These are phyloP conservation scores for Talaromyces pinophilus DNA, from an alignment of 2,329 filamentous ascomycete genomes.

Conservation along the genomic window DNA sequence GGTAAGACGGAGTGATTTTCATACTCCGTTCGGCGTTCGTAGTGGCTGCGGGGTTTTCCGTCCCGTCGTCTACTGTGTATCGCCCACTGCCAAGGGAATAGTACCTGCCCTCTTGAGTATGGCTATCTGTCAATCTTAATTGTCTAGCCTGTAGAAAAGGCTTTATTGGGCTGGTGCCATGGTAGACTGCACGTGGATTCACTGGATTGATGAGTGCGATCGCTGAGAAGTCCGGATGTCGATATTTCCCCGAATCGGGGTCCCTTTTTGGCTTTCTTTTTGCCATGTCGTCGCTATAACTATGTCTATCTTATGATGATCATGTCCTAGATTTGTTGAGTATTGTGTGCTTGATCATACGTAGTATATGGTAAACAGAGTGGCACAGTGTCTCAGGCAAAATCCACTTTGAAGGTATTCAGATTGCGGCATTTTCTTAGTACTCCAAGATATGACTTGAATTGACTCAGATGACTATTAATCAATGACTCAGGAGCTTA, in stretches of 20 bases:
- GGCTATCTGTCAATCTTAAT: not conserved
- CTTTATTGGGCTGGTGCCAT: not conserved
- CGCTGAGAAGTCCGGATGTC: not conserved
- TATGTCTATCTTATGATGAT: constrained; percentile 11
- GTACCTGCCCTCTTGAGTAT: constrained; percentile 8
- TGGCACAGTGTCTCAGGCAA: not conserved
- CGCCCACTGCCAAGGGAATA: not conserved
- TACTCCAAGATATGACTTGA: no score
- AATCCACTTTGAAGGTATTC: not conserved
- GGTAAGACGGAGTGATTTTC: constrained; percentile 5
- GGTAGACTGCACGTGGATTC: not conserved
- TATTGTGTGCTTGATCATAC: not conserved
- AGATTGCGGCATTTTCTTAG: not conserved
- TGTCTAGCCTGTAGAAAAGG: not conserved
- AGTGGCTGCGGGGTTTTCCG: constrained; percentile 5
- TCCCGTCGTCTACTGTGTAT: not conserved
- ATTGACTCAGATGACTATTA: not conserved
- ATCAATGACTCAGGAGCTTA: no score
- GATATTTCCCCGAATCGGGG: not conserved
- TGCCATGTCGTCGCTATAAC: not conserved
- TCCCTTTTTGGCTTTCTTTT: not conserved
- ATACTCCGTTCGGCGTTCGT: not conserved
- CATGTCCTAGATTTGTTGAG: not conserved
- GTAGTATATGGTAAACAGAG: not conserved
- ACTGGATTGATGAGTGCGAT: not conserved